These are phyloP conservation scores for Sclerotiophoma versabilis DNA, from an alignment of 2,329 filamentous ascomycete genomes.

Conservation along the genomic window DNA sequence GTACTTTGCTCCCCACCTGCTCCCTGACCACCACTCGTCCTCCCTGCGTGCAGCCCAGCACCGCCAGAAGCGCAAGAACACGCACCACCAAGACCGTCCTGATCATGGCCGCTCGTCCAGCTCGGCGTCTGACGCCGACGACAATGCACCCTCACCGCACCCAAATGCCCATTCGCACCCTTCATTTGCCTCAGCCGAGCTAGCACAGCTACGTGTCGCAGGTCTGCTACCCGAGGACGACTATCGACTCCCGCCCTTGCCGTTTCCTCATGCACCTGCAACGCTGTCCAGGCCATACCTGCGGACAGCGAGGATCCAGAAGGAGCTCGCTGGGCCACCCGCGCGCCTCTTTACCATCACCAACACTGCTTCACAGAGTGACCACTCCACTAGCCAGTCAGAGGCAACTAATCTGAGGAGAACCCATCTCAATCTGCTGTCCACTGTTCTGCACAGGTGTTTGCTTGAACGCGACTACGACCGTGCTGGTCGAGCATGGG, in stretches of 20 bases:
- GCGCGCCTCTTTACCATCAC: constrained; percentile 50
- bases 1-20: constrained; percentile 43
- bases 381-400: constrained; percentile 4
- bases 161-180: constrained; percentile 24
- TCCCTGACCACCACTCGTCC: constrained; percentile 34
- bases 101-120: background rate
- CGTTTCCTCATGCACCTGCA: constrained; percentile 55
- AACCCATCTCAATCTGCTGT: constrained; percentile 71
- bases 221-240: constrained; percentile 50
- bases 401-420: constrained; percentile 49
- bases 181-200: constrained; percentile 31
- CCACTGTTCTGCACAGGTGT: constrained; percentile 74
- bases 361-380: constrained; percentile 11
- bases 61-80: constrained; percentile 32
- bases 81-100: constrained; percentile 26
- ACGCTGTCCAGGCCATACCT: constrained; percentile 22
- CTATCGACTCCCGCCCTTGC: constrained; percentile 48
- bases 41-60: constrained; percentile 46
- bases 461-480: constrained; percentile 73
- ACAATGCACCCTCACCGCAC: background rate
- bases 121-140: constrained; percentile 8
- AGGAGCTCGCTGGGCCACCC: constrained; percentile 52
- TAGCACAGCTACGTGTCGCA: constrained; percentile 49
- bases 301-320: constrained; percentile 39
- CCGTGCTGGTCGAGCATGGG: constrained; percentile 77